phyloP scores from a whole-genome alignment of 2,329 filamentous ascomycete genomes.

The Phyllosticta citriasiana region DNA sequence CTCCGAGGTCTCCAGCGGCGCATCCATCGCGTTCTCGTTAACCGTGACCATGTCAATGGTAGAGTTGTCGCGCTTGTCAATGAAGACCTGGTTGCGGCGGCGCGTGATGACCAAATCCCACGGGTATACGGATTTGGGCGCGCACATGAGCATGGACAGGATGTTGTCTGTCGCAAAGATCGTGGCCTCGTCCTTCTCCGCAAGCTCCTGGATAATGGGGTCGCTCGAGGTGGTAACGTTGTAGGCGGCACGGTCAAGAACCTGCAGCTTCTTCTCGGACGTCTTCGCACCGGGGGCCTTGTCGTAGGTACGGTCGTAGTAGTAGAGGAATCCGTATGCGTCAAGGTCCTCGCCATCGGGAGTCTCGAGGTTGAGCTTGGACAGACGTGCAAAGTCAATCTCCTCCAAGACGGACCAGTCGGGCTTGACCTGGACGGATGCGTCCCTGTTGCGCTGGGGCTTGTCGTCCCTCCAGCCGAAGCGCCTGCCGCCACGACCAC shows the following conservation, averaged over 20 bases:
- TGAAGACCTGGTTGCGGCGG: constrained; percentile 93
- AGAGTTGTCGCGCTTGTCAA: constrained; percentile 95
- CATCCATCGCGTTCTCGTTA: constrained; percentile 96
- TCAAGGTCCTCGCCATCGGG: constrained; percentile 93
- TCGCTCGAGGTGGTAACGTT: constrained; percentile 96
- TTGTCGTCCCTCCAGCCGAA: constrained; percentile 99
- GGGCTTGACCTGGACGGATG: constrained; percentile 89
- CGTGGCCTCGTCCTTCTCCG: constrained; percentile 89
- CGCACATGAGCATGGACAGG: constrained; percentile 98
- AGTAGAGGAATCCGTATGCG: constrained; percentile 93
- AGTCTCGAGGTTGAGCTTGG: constrained; percentile 91
- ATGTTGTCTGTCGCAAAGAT: constrained; percentile 97
- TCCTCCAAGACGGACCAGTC: constrained; percentile 96
- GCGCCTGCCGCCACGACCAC: constrained; percentile 67
- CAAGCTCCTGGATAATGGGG: constrained; percentile 91
- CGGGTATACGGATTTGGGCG: constrained; percentile 89
- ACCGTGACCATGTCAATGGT: constrained; percentile 95
- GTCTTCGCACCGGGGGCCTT: constrained; percentile 79
- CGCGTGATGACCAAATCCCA: constrained; percentile 95
- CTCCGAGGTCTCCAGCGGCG: constrained; percentile 82
- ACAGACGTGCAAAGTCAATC: constrained; percentile 93
- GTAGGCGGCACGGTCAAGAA: constrained; percentile 90
- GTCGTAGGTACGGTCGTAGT: constrained; percentile 94
- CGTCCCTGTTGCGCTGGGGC: constrained; percentile 90
- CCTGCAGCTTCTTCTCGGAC: constrained; percentile 74